Conservation (phyloP, 2,329 filamentous ascomycete species). For the Apiospora marii region DNA sequence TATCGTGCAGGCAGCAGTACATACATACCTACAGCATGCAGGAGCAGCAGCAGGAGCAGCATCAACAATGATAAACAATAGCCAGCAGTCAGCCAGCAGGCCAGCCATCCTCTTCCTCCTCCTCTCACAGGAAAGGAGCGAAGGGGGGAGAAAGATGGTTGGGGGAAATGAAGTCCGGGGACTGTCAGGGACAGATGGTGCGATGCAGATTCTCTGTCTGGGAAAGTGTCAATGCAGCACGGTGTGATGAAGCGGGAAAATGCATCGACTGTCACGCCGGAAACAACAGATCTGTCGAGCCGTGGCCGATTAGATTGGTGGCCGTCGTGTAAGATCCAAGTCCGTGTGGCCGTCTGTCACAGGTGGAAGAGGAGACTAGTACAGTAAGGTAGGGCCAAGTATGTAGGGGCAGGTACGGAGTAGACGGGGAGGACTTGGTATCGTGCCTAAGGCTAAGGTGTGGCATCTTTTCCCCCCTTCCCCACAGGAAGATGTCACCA, state of each 20-base stretch:
- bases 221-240: slow-evolving; percentile 17
- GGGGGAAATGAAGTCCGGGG: slow-evolving; percentile 2
- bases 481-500: slow-evolving; percentile 19
- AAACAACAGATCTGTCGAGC: slow-evolving; percentile 19
- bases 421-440: background rate
- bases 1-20: background rate
- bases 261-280: slow-evolving; percentile 18
- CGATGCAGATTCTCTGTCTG: slow-evolving; percentile 15
- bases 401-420: background rate
- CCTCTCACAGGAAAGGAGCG: background rate
- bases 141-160: background rate
- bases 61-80: background rate
- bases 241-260: slow-evolving; percentile 18
- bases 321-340: slow-evolving; percentile 12
- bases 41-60: background rate
- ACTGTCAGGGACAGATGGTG: slow-evolving; percentile 9
- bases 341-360: slow-evolving; percentile 10
- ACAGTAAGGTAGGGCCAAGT: background rate
- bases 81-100: background rate
- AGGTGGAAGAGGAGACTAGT: slow-evolving; percentile 15
- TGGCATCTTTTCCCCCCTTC: background rate
- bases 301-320: slow-evolving; percentile 21
- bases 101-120: background rate
- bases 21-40: background rate
- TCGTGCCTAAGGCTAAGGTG: background rate